Conservation (phyloP, 1,284 basidiomycete genomes). For the Heterobasidion occidentale region DNA sequence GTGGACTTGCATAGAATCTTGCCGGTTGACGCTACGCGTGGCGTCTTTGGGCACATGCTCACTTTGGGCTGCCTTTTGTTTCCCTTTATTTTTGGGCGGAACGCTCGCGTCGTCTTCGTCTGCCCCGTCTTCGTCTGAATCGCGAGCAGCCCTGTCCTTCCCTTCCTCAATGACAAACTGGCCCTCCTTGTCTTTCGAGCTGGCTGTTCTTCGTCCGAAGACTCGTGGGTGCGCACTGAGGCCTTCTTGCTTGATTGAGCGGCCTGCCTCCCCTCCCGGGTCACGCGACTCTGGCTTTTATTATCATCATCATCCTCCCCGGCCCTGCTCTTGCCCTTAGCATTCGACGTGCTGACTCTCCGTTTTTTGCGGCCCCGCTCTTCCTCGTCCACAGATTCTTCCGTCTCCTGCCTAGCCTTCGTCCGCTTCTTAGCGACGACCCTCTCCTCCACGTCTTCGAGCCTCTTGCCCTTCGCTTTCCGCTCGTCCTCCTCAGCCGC, state of each 20-base stretch:
- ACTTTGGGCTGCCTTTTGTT: neutral
- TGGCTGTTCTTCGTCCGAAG: neutral
- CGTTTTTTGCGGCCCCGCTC: conserved; percentile 10
- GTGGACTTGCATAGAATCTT: neutral
- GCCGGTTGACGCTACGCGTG: neutral
- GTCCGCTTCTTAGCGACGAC: conserved; percentile 14
- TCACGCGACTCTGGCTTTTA: neutral
- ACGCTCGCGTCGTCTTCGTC: no score
- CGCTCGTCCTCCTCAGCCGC: conserved; percentile 3
- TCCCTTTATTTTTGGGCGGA: no score
- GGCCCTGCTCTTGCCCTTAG: conserved; percentile 11
- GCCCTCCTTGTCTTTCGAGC: neutral
- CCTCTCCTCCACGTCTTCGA: neutral
- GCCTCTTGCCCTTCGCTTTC: conserved; percentile 11
- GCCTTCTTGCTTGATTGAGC: neutral
- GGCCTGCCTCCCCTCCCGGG: neutral
- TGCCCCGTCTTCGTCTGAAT: neutral
- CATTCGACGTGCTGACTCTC: conserved; percentile 8
- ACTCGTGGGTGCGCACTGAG: neutral
- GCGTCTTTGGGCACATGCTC: neutral
- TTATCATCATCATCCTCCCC: neutral
- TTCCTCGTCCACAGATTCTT: conserved; percentile 14
- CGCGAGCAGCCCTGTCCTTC: neutral
- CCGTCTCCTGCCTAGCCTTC: conserved; percentile 14
- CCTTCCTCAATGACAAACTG: neutral